Evolutionary conservation across 1,284 basidiomycete species (phyloP).

Genomic region (Bondarzewia mesenterica): DNA sequence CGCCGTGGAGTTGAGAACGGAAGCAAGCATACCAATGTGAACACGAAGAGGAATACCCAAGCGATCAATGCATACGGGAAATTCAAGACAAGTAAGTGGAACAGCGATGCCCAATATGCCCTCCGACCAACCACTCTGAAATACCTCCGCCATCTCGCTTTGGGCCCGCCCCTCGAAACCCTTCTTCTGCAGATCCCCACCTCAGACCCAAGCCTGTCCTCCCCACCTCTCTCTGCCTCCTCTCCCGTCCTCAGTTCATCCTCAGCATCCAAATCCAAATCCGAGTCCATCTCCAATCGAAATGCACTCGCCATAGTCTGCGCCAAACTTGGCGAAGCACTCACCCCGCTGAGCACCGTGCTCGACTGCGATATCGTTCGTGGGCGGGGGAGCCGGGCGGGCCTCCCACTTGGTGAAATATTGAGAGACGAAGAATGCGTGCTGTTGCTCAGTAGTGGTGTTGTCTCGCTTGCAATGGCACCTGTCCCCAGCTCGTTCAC

Average conservation of each 20-base stretch:
- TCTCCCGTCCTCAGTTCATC: constrained; percentile 13
- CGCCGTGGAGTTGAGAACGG: not conserved
- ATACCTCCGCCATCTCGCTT: constrained; percentile 39
- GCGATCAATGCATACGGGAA: constrained; percentile 66
- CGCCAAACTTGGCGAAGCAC: constrained; percentile 51
- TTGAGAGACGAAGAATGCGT: too few relatives aligned
- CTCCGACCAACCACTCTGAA: constrained; percentile 48
- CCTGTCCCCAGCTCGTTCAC: constrained; percentile 6
- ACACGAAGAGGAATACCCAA: constrained; percentile 70
- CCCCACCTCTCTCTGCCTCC: not conserved
- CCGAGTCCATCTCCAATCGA: constrained; percentile 32
- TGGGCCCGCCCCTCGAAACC: constrained; percentile 7
- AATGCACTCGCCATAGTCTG: constrained; percentile 63
- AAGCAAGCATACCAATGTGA: constrained; percentile 50
- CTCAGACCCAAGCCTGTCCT: constrained; percentile 13
- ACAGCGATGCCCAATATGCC: constrained; percentile 53
- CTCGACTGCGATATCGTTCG: constrained; percentile 52
- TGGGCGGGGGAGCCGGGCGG: constrained; percentile 19
- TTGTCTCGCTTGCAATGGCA: constrained; percentile 23
- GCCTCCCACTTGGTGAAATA: constrained; percentile 7
- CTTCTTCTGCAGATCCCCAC: constrained; percentile 14
- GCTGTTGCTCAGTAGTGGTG: constrained; percentile 28
- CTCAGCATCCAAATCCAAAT: constrained; percentile 26
- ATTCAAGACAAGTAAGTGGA: constrained; percentile 64
- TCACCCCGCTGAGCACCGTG: constrained; percentile 35